Evolutionary conservation across 192 early-diverging fungal genomes (phyloP), one percentile per base, ranked within the genome.

Genomic region (Chytriomyces sp.): DNA sequence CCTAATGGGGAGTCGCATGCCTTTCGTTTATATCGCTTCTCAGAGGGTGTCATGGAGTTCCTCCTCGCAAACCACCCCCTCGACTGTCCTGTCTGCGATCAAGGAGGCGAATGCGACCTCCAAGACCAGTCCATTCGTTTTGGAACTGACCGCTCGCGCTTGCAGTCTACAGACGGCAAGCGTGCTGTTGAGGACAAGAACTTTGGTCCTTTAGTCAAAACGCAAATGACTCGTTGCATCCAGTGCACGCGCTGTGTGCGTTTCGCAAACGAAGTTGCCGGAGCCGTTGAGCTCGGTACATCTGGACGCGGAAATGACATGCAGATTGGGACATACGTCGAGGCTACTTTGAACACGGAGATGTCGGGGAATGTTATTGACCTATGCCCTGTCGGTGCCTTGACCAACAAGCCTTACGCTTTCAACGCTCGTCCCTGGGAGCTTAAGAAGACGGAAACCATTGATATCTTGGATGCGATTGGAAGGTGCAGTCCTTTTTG

Each of bases 241-340:
- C 97, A 99, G 75, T 99, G 97, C 88, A 99, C 97, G 26, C 91
- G 97, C 44, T 99, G 97, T 72, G 97, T 99, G 60, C 91, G 97
- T 65, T 99, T 99, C 56, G 90, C 96, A 40, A 99, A 96, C 83
- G 97, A 99, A 81, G 92, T 99, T 59, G 97, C 95, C 32, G 97
- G 97, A 33, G 93, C 93, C 31, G 86, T 87, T 64, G 97, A 98
- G 78, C 89, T 99, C 54, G 97, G 97, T 61, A 96, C 97, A 12
- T 89, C 90, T 52, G 97, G 97, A 25, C 85, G 97, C 52, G 97
- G 97, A 75, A 96, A 95, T 78, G 93, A 96, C 77, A 94, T 98
- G 93, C 94, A 99, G 84, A 98, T 99, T 74, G 92, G 94, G 72
- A 99, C 95, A 7, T 99, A 99, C 71, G 90, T 99, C 59, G 91